A percentile compares a stretch with the other conserved stretches of the same genome.
phyloP scores from a whole-genome alignment of 2,329 filamentous ascomycete species.

The Clonostachys solani region DNA sequence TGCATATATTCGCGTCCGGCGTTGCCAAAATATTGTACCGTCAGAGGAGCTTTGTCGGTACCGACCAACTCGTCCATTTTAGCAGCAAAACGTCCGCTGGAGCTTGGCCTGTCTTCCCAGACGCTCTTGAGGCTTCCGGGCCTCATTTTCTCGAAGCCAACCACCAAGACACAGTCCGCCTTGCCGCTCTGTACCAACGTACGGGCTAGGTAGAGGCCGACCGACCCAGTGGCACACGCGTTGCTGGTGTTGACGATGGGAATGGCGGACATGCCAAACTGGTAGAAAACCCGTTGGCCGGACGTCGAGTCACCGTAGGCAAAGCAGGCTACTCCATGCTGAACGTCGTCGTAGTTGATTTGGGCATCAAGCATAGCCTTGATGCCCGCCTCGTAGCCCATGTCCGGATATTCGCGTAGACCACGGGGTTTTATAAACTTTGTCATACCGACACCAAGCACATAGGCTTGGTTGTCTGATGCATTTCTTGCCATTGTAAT shows the following conservation, averaged over 20 bases:
- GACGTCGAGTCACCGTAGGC: background rate
- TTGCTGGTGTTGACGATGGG: background rate
- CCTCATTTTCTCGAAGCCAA: background rate
- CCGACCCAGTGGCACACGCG: background rate
- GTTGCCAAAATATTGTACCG: constrained; percentile 94
- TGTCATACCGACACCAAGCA: background rate
- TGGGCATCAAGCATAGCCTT: background rate
- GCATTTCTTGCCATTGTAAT: too few relatives aligned
- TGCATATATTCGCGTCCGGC: constrained; percentile 93
- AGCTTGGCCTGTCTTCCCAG: constrained; percentile 82
- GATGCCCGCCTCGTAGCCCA: background rate
- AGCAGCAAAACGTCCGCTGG: constrained; percentile 63
- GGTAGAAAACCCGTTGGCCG: background rate
- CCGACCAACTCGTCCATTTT: constrained; percentile 86
- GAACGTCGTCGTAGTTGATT: background rate
- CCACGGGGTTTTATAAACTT: constrained; percentile 73
- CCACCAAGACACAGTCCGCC: constrained; percentile 29
- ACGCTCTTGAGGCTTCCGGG: background rate
- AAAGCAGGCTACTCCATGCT: background rate
- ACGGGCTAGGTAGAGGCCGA: background rate
- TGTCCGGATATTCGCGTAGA: constrained; percentile 1
- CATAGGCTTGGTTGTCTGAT: constrained; percentile 19
- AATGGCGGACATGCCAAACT: background rate
- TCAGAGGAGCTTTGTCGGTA: constrained; percentile 74
- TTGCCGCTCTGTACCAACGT: constrained; percentile 55